Percentiles rank a stretch among this genome's conserved stretches.
These are phyloP conservation scores for Lichtheimia ramosa DNA, from an alignment of 371 early-diverging fungal genomes.

Conservation along the genomic window DNA sequence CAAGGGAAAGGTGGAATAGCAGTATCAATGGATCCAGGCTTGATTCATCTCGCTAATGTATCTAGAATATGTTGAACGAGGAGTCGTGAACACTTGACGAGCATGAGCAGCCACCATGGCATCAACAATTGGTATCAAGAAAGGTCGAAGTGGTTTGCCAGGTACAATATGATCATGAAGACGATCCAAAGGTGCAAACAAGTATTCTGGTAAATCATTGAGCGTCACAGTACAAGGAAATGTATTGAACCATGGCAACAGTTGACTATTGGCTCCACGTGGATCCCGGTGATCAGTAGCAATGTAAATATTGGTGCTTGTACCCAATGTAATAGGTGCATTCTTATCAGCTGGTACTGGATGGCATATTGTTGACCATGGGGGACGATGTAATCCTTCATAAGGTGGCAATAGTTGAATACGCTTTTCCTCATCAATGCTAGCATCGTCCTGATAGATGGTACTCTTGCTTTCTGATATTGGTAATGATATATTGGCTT, in stretches of 20 bases:
- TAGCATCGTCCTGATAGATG: background rate
- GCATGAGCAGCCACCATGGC: conserved; percentile 50
- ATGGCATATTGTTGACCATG: conserved; percentile 16
- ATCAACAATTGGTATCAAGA: conserved; percentile 39
- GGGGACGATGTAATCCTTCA: conserved; percentile 11
- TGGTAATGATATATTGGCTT: conserved; percentile 1
- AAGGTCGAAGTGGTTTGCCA: conserved; percentile 21
- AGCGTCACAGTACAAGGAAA: conserved; percentile 41
- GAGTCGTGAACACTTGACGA: conserved; percentile 28
- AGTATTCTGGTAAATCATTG: conserved; percentile 26
- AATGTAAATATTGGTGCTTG: conserved; percentile 21
- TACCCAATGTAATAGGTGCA: background rate
- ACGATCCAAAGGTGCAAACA: conserved; percentile 28
- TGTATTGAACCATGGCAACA: conserved; percentile 31
- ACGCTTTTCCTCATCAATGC: background rate
- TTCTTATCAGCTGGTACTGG: background rate
- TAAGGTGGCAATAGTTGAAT: conserved; percentile 5
- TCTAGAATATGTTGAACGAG: conserved; percentile 46
- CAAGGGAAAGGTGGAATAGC: background rate
- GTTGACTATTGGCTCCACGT: conserved; percentile 14
- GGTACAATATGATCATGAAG: conserved; percentile 28
- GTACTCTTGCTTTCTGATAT: background rate
- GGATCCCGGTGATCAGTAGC: conserved; percentile 45
- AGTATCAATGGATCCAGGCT: conserved; percentile 20
- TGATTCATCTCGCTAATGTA: conserved; percentile 36